phyloP scores from a whole-genome alignment of 2,329 filamentous ascomycete species.

The Lachnellula cervina region DNA sequence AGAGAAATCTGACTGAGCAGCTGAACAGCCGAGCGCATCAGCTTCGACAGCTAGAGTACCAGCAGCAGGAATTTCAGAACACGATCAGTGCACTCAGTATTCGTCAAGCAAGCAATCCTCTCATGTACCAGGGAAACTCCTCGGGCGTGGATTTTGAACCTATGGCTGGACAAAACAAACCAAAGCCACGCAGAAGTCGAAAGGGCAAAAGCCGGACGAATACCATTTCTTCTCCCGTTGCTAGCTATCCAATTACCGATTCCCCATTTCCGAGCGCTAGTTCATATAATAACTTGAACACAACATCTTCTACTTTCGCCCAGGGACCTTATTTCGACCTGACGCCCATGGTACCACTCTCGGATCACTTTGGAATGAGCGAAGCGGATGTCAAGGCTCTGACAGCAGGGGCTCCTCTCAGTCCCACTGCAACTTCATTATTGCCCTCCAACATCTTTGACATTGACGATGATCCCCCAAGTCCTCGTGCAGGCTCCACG shows the following conservation, averaged over 20 bases:
- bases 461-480: constrained; percentile 53
- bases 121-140: constrained; percentile 31
- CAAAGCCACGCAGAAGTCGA: constrained; percentile 34
- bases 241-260: constrained; percentile 28
- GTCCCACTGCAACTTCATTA: constrained; percentile 69
- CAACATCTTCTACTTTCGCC: constrained; percentile 45
- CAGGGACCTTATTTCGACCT: constrained; percentile 43
- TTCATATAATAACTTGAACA: constrained; percentile 39
- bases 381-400: constrained; percentile 59
- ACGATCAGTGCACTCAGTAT: constrained; percentile 14
- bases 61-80: constrained; percentile 17
- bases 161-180: constrained; percentile 23
- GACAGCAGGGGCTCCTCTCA: constrained; percentile 64
- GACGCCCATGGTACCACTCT: constrained; percentile 27
- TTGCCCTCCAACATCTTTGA: constrained; percentile 62
- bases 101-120: constrained; percentile 23
- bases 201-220: constrained; percentile 37
- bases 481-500: constrained; percentile 29
- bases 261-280: constrained; percentile 33
- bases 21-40: constrained; percentile 19
- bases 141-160: constrained; percentile 33
- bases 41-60: constrained; percentile 24
- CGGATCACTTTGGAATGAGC: constrained; percentile 42
- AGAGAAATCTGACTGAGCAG: constrained; percentile 20
- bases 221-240: constrained; percentile 30